Base-by-base conservation (phyloP, 2,329 filamentous ascomycete genomes). In the Arthrobotrys entomopaga region DNA sequence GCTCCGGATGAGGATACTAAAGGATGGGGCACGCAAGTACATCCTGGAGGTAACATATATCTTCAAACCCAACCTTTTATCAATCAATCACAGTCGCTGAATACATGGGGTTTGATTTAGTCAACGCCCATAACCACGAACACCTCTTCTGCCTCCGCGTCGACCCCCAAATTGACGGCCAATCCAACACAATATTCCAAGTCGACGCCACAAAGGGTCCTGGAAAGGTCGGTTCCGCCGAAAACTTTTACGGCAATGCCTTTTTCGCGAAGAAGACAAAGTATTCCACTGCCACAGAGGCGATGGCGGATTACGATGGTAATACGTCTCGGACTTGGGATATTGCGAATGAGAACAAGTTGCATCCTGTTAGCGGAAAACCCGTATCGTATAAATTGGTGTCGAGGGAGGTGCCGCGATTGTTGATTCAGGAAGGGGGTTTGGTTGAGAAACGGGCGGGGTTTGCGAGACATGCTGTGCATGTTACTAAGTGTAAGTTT, bases 121-220 rank as follows among this genome's bases (percentile, higher is more conserved):
- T 97, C 79, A 96, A 97, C 79, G 93, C 93, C 0, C 93, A 97
- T 83, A 97, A 97, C 83, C 93, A 97, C 82, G 93, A 97, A 82
- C 93, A 97, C 81, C 86, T 97, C 34, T 97, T 97, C 87, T 97
- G 92, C 80, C 84, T 97, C 49, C 91, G 93, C 48, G 84, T 97
- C 49, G 91, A 97, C 80, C 87, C 93, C 34, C 95, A 94, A 79
- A 87, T 97, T 65, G 93, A 97, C 80, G 93, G 93, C 0, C 87
- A 89, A 0, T 86, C 89, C 76, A 97, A 97, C 81, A 93, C 92
- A 0, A 85, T 97, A 71, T 94, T 92, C 84, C 88, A 93, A 82
- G 89, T 90, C 11, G 93, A 97, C 78, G 90, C 92, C 0, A 85
- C 88, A 0, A 84, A 86, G 0, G 89, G 89, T 0, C 85, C 90